Evolutionary conservation across 2,329 filamentous ascomycete species (phyloP).

Genomic region (Phaeosphaeria sp.): DNA sequence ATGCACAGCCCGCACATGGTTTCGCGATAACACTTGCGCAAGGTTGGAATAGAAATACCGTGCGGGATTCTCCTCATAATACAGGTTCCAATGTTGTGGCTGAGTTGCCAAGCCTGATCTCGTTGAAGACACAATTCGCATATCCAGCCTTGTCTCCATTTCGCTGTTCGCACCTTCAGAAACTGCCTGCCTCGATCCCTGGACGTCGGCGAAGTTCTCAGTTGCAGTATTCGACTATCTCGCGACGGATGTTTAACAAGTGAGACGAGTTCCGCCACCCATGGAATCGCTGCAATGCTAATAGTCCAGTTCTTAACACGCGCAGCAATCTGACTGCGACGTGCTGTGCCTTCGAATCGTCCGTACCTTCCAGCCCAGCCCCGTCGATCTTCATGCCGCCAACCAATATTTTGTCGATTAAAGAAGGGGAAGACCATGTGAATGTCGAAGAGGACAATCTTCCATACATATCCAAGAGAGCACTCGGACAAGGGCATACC

Average conservation of each 20-base stretch:
- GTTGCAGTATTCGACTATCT: background rate
- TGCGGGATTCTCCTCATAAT: no score
- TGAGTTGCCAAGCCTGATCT: background rate
- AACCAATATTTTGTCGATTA: background rate
- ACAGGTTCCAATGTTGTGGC: background rate
- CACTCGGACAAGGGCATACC: background rate
- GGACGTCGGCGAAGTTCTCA: background rate
- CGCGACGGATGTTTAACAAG: background rate
- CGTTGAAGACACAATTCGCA: background rate
- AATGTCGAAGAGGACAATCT: constrained; percentile 1
- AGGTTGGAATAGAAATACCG: background rate
- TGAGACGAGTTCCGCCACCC: background rate
- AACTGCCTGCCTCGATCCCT: background rate
- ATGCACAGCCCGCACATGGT: background rate
- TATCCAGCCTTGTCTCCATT: background rate
- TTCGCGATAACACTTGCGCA: background rate
- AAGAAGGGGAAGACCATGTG: constrained; percentile 3
- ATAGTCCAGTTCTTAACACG: background rate
- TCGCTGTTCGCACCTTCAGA: background rate
- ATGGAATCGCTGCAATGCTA: background rate
- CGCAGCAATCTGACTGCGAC: background rate
- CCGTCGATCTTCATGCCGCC: background rate
- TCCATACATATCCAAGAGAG: background rate
- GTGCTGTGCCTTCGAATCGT: background rate
- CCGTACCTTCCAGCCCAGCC: background rate